Conservation (phyloP, 371 early-diverging fungal genomes). For the Mucor irregularis region DNA sequence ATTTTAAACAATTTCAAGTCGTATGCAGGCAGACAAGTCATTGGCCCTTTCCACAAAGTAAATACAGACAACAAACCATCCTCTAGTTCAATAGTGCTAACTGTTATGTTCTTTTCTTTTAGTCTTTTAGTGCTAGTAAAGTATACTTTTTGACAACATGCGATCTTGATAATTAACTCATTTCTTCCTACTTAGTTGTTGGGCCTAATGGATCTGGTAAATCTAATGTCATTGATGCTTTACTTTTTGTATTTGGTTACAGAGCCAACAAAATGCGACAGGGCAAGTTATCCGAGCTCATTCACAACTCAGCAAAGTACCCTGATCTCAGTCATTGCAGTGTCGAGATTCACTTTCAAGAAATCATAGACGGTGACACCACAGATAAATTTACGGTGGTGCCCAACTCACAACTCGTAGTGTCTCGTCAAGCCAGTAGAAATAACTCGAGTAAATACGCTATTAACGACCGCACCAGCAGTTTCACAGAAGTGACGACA, state of each 20-base stretch:
- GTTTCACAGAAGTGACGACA: conserved; percentile 84
- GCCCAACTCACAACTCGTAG: conserved; percentile 70
- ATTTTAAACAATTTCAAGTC: conserved; percentile 96
- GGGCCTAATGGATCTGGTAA: conserved; percentile 99
- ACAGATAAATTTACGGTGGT: conserved; percentile 65
- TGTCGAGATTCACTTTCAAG: conserved; percentile 96
- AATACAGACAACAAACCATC: not conserved
- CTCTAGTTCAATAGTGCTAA: no score
- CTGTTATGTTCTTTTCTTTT: not conserved
- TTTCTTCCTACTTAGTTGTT: conserved; percentile 64
- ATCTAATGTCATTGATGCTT: conserved; percentile 99
- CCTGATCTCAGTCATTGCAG: conserved; percentile 74
- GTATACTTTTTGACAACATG: not conserved
- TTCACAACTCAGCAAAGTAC: conserved; percentile 89
- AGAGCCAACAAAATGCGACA: conserved; percentile 99
- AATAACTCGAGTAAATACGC: conserved; percentile 79
- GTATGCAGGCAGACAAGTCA: conserved; percentile 89
- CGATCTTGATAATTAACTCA: not conserved
- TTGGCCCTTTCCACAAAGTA: conserved; percentile 98
- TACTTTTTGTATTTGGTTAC: conserved; percentile 99
- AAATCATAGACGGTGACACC: conserved; percentile 77
- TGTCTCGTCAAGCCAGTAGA: conserved; percentile 80
- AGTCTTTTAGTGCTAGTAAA: conserved; percentile 56
- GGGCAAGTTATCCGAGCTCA: conserved; percentile 93
- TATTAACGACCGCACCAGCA: conserved; percentile 75